Conservation (phyloP, 1,284 basidiomycete genomes). For the Cryptococcus sp. region DNA sequence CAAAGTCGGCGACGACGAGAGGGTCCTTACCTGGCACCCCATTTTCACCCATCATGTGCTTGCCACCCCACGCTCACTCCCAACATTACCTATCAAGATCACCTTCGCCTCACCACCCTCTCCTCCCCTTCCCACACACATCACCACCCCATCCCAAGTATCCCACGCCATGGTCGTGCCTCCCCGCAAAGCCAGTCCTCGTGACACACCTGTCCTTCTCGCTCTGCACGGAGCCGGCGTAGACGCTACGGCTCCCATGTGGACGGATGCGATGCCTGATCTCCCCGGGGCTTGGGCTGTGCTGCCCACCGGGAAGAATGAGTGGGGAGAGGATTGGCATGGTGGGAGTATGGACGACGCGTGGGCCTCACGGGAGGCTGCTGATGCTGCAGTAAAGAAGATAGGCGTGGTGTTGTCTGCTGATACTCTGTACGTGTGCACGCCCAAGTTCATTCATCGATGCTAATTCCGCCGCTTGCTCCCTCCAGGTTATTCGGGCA, state of each 20-base stretch:
- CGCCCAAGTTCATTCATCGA: not conserved
- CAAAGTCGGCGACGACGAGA: not conserved
- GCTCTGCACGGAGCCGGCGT: slow-evolving; percentile 49
- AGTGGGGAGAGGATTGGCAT: slow-evolving; percentile 51
- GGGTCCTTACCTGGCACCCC: slow-evolving; percentile 9
- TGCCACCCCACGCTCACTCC: no score
- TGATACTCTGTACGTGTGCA: slow-evolving; percentile 21
- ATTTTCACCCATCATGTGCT: slow-evolving; percentile 9
- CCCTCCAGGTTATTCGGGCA: slow-evolving; percentile 63
- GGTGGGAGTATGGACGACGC: slow-evolving; percentile 41
- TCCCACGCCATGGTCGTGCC: slow-evolving; percentile 34
- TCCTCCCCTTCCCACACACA: not conserved
- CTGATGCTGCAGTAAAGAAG: slow-evolving; percentile 8
- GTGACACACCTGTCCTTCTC: slow-evolving; percentile 31
- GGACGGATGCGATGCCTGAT: slow-evolving; percentile 29
- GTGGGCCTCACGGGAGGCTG: slow-evolving; percentile 38
- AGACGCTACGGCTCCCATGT: slow-evolving; percentile 19
- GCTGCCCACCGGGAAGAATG: slow-evolving; percentile 42
- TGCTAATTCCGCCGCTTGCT: not conserved
- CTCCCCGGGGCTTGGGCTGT: slow-evolving; percentile 35
- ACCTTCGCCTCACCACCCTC: slow-evolving; percentile 25
- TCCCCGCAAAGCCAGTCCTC: slow-evolving; percentile 6
- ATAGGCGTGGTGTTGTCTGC: slow-evolving; percentile 16
- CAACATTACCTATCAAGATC: slow-evolving; percentile 15
- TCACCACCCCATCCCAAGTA: slow-evolving; percentile 20